Percentiles rank a stretch among this genome's conserved stretches.
These are phyloP conservation scores for Magnolia sinica DNA, from an alignment of 164 flowering plant genomes.

Conservation along the genomic window DNA sequence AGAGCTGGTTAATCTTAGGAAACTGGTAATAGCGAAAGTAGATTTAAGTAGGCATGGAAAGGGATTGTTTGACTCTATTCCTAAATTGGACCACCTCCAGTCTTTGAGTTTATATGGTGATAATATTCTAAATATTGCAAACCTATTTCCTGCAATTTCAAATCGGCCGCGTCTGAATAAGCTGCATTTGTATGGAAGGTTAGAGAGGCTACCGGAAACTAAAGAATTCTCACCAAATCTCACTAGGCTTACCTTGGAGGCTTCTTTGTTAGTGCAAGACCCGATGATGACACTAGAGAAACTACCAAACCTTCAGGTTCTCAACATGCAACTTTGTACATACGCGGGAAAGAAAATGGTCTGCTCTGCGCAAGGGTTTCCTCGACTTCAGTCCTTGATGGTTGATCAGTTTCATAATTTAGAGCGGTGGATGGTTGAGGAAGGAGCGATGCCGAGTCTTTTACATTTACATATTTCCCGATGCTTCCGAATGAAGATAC, in stretches of 20 bases:
- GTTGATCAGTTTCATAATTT: rapidly evolving
- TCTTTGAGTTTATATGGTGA: rapidly evolving
- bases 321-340: rapidly evolving
- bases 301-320: neutral
- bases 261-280: neutral
- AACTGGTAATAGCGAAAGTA: neutral
- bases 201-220: neutral
- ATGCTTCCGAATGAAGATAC: neutral
- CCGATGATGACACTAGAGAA: neutral
- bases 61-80: neutral
- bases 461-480: rapidly evolving
- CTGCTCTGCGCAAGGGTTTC: neutral
- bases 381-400: neutral
- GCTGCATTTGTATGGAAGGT: neutral
- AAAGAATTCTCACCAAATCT: neutral
- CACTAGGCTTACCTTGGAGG: neutral
- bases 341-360: neutral
- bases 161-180: neutral
- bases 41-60: neutral
- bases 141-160: neutral
- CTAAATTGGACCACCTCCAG: neutral
- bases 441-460: neutral
- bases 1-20: neutral
- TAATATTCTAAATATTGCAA: too few relatives aligned
- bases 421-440: neutral